Percentiles rank a stretch among this genome's conserved stretches.
phyloP scores from a whole-genome alignment of 257 asterid species.

The Linderniella brevidens region DNA sequence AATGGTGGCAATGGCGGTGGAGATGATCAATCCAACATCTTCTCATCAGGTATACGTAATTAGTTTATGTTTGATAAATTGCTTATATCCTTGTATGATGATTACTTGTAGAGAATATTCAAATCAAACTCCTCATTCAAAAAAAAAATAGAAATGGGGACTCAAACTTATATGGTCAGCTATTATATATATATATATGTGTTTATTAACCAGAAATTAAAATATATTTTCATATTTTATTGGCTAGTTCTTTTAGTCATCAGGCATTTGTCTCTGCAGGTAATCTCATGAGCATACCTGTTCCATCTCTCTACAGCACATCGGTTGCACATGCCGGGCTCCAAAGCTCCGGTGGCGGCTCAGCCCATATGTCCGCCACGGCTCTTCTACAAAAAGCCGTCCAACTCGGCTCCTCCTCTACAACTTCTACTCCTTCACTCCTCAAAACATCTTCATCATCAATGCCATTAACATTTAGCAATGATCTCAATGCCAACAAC shows the following conservation, averaged over 20 bases:
- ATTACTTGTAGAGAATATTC: no score
- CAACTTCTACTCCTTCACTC: slow-evolving; percentile 17
- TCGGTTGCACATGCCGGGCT: slow-evolving; percentile 10
- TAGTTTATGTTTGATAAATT: no score
- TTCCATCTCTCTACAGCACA: slow-evolving; percentile 49
- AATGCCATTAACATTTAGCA: background rate
- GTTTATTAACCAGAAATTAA: background rate
- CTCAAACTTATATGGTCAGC: background rate
- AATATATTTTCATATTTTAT: background rate
- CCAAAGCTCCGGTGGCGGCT: background rate
- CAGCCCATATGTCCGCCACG: slow-evolving; percentile 59
- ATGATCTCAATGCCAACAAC: slow-evolving; percentile 3
- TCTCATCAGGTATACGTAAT: slow-evolving; percentile 21
- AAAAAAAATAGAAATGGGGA: no score
- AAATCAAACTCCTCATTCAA: no score
- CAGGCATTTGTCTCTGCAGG: slow-evolving; percentile 13
- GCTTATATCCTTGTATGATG: no score
- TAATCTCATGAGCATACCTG: slow-evolving; percentile 30
- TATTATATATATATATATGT: no score
- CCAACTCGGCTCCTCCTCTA: slow-evolving; percentile 41
- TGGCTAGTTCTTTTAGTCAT: background rate
- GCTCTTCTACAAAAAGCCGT: slow-evolving; percentile 78
- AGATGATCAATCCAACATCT: slow-evolving; percentile 26
- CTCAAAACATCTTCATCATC: slow-evolving; percentile 32
- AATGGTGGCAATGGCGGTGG: slow-evolving; percentile 20